phyloP scores from a whole-genome alignment of 2,329 filamentous ascomycete species.

The Aspergillus calidoustus region DNA sequence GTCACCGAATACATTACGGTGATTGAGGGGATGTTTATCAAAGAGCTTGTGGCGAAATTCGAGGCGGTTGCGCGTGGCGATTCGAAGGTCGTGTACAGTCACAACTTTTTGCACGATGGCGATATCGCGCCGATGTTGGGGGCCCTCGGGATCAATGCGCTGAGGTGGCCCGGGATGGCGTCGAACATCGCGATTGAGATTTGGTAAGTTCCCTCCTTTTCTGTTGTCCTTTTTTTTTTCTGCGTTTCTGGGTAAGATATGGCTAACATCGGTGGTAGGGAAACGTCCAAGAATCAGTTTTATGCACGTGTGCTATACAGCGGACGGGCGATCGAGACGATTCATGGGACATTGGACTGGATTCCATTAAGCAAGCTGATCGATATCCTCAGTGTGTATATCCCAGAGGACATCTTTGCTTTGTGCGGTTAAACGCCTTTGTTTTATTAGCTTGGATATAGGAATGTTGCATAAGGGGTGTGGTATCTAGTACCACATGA shows the following conservation, averaged over 20 bases:
- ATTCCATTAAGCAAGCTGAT: conserved; percentile 30
- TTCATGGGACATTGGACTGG: conserved; percentile 38
- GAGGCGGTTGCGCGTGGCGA: conserved; percentile 32
- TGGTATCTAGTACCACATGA: no score
- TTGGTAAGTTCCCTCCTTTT: conserved; percentile 33
- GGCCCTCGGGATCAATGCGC: conserved; percentile 39
- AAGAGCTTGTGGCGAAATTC: conserved; percentile 39
- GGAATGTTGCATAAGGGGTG: no score
- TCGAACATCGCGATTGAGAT: conserved; percentile 46
- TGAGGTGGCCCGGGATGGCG: conserved; percentile 48
- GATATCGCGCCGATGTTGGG: conserved; percentile 44
- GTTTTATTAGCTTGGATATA: no score
- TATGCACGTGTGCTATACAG: conserved; percentile 39
- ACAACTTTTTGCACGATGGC: conserved; percentile 45
- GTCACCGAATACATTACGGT: conserved; percentile 43
- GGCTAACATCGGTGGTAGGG: conserved; percentile 19
- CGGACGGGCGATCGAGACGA: conserved; percentile 34
- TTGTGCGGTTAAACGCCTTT: conserved; percentile 25
- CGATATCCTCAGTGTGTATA: conserved; percentile 32
- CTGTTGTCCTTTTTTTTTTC: no score
- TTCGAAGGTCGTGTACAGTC: conserved; percentile 36
- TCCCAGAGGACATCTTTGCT: conserved; percentile 33
- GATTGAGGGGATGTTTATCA: conserved; percentile 44
- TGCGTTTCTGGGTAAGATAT: rapidly evolving
- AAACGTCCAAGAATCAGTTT: conserved; percentile 21